A percentile compares a stretch with the other conserved stretches of the same genome.
Conservation (phyloP, 495 filamentous ascomycete species). For the Daldinia grandis region DNA sequence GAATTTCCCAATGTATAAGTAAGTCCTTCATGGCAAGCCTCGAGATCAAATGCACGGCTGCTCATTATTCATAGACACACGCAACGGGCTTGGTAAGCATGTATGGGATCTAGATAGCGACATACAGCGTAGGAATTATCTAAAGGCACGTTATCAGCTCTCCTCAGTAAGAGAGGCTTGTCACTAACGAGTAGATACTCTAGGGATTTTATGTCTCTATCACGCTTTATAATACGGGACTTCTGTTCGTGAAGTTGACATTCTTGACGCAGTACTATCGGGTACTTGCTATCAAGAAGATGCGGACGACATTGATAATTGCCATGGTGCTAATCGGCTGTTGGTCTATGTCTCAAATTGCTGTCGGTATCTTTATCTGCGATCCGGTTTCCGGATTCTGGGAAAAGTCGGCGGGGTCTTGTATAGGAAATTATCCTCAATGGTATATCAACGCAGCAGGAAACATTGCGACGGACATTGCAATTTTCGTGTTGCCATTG, state of each 20-base stretch:
- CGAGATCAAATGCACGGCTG: neutral
- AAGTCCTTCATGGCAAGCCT: neutral
- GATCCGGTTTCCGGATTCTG: conserved; percentile 49
- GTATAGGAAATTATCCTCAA: conserved; percentile 44
- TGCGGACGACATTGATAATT: conserved; percentile 41
- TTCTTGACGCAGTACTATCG: conserved; percentile 57
- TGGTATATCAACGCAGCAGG: conserved; percentile 56
- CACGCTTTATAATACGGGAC: conserved; percentile 52
- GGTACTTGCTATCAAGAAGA: conserved; percentile 45
- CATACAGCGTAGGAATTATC: conserved; percentile 37
- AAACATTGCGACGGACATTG: conserved; percentile 52
- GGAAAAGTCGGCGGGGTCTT: conserved; percentile 43
- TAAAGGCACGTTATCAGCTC: conserved; percentile 23
- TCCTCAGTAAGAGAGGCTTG: neutral
- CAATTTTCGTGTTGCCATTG: conserved; percentile 47
- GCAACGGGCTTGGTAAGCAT: conserved; percentile 49
- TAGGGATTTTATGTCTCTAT: conserved; percentile 56
- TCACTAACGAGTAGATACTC: conserved; percentile 6
- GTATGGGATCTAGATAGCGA: conserved; percentile 36
- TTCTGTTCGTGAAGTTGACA: conserved; percentile 54
- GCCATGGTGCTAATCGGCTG: conserved; percentile 47
- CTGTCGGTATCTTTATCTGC: conserved; percentile 50
- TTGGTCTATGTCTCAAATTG: conserved; percentile 53
- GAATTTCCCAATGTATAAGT: conserved; percentile 41
- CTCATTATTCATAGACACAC: conserved; percentile 35